phyloP scores from a whole-genome alignment of 441 rosid species.

The Gossypium gossypioides region DNA sequence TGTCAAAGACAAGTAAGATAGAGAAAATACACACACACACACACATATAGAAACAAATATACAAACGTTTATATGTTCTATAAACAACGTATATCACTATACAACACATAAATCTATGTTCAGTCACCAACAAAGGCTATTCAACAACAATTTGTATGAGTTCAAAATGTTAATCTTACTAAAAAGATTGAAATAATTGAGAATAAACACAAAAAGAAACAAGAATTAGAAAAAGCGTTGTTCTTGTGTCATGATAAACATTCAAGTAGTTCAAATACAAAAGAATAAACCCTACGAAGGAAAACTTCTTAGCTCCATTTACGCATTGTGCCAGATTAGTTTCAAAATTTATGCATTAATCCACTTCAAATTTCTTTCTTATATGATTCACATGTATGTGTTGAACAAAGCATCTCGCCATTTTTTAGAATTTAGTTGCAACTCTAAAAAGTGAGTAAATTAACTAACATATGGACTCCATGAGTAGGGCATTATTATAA shows the following conservation, averaged over 20 bases:
- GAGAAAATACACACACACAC: neutral
- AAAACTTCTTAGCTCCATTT: neutral
- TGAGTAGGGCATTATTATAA: no score
- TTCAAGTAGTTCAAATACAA: neutral
- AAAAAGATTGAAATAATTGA: neutral
- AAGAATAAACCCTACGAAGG: neutral
- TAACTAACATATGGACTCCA: no score
- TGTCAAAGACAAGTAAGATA: neutral
- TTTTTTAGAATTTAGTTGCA: neutral
- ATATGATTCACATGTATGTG: neutral
- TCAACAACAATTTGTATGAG: neutral
- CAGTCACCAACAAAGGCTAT: neutral
- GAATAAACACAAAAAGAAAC: neutral
- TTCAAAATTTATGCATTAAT: neutral
- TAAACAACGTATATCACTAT: neutral
- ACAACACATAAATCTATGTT: no score
- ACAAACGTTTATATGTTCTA: constrained; percentile 1
- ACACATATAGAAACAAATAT: neutral
- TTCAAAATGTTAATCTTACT: neutral
- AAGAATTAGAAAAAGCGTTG: neutral
- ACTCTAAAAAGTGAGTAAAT: no score
- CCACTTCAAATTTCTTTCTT: neutral
- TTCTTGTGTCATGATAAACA: neutral
- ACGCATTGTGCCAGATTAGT: neutral
- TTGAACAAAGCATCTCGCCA: neutral